Conservation (phyloP, 2,329 filamentous ascomycete species). For the Aspergillus pseudoterreus region DNA sequence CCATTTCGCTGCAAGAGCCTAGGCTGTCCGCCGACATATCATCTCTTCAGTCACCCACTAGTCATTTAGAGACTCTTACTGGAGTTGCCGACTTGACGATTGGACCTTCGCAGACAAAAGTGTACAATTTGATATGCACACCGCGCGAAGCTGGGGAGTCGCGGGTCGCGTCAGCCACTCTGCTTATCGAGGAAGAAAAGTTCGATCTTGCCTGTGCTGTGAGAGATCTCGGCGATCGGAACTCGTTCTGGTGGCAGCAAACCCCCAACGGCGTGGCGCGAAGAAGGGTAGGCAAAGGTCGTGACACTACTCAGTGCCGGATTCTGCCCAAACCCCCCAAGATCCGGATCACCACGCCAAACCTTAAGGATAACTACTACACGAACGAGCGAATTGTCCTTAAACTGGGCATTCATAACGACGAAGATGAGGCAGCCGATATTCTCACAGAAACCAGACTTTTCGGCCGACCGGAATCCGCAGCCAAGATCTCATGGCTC, state of each 20-base stretch:
- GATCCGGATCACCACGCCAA: slow-evolving; percentile 67
- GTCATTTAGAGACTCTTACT: slow-evolving; percentile 41
- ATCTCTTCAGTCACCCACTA: slow-evolving; percentile 29
- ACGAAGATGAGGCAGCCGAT: slow-evolving; percentile 74
- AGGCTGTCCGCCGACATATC: slow-evolving; percentile 24
- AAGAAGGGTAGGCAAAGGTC: slow-evolving; percentile 42
- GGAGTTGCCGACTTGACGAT: slow-evolving; percentile 65
- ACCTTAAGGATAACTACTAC: slow-evolving; percentile 70
- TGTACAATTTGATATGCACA: slow-evolving; percentile 68
- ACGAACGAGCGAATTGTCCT: slow-evolving; percentile 73
- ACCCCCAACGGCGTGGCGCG: slow-evolving; percentile 31
- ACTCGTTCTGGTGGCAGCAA: slow-evolving; percentile 43
- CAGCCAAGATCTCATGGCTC: slow-evolving; percentile 46
- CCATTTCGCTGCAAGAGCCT: slow-evolving; percentile 33
- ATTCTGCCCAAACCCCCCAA: slow-evolving; percentile 90
- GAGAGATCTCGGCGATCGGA: slow-evolving; percentile 34
- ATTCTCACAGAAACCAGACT: slow-evolving; percentile 68
- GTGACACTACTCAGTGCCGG: slow-evolving; percentile 56
- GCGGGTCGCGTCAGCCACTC: slow-evolving; percentile 59
- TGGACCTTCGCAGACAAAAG: slow-evolving; percentile 61
- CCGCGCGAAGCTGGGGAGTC: slow-evolving; percentile 80
- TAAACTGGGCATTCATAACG: slow-evolving; percentile 69
- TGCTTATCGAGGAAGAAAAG: slow-evolving; percentile 60
- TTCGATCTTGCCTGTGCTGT: slow-evolving; percentile 68
- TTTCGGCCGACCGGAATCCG: slow-evolving; percentile 53